Percentiles rank a stretch among this genome's conserved stretches.
Conservation (phyloP, 2,329 filamentous ascomycete genomes). For the Cercospora sp. region DNA sequence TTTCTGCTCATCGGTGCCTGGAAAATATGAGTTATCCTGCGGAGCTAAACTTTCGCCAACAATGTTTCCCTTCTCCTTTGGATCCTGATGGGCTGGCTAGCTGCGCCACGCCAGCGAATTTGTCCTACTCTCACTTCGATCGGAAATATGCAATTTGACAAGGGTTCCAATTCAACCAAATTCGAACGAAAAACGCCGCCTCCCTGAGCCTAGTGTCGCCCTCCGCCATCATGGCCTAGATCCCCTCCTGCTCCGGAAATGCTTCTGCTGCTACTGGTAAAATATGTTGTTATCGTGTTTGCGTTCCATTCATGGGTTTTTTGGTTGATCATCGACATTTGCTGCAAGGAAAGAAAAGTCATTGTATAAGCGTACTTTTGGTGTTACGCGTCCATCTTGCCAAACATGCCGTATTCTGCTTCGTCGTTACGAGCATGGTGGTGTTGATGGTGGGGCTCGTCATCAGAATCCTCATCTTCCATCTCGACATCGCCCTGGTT, state of each 20-base stretch:
- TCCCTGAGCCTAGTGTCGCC: not conserved
- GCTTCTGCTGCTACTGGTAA: slow-evolving; percentile 2
- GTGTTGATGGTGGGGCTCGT: slow-evolving; percentile 31
- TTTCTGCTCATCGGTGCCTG: slow-evolving; percentile 32
- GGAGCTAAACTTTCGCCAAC: not conserved
- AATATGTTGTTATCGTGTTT: not conserved
- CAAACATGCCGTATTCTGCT: slow-evolving; percentile 94
- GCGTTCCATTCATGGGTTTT: not conserved
- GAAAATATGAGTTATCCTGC: not conserved
- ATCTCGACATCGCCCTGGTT: slow-evolving; percentile 49
- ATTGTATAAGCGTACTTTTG: not conserved
- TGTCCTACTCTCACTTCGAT: not conserved
- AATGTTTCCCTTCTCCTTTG: not conserved
- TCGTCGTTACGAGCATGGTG: slow-evolving; percentile 65
- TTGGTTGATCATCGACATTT: not conserved
- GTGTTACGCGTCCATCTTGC: slow-evolving; percentile 70
- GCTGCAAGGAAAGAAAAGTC: not conserved
- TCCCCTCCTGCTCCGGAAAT: not conserved
- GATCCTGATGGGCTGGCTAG: not conserved
- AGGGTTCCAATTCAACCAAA: not conserved
- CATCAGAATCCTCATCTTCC: slow-evolving; percentile 52
- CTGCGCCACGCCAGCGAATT: not conserved
- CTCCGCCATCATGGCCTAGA: not conserved
- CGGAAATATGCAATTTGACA: not conserved
- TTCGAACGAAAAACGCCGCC: not conserved